These are phyloP conservation scores for Cucurbita argyrosperma DNA, from an alignment of 306 rosid species.

Conservation along the genomic window DNA sequence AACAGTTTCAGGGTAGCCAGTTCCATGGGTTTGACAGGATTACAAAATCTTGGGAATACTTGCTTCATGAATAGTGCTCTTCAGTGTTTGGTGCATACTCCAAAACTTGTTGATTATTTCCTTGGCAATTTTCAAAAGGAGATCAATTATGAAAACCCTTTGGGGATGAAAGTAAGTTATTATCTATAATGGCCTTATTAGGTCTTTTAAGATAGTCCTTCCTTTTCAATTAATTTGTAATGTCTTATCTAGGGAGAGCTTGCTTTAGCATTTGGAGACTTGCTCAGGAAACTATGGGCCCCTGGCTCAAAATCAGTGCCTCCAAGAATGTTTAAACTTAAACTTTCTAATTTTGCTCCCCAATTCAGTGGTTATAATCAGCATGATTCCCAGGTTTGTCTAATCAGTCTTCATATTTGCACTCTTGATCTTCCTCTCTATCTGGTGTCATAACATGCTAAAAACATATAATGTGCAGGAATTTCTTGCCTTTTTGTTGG, in stretches of 20 bases:
- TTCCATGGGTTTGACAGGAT: slow-evolving; percentile 64
- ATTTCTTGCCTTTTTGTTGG: slow-evolving; percentile 83
- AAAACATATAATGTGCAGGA: slow-evolving; percentile 37
- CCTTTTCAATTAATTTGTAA: neutral
- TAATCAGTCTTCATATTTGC: neutral
- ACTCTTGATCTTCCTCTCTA: slow-evolving; percentile 2
- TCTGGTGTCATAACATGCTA: slow-evolving; percentile 8
- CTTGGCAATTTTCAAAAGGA: slow-evolving; percentile 62
- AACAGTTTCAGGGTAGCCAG: slow-evolving; percentile 30
- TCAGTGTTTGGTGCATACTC: slow-evolving; percentile 79
- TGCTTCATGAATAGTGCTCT: slow-evolving; percentile 89
- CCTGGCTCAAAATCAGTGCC: slow-evolving; percentile 48
- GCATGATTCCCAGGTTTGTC: slow-evolving; percentile 85
- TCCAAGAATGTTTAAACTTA: slow-evolving; percentile 53
- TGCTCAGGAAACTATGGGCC: slow-evolving; percentile 71
- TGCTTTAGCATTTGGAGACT: slow-evolving; percentile 74
- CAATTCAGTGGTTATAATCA: slow-evolving; percentile 77
- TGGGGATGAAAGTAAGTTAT: slow-evolving; percentile 67
- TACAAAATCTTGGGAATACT: slow-evolving; percentile 87
- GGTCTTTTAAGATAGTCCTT: neutral
- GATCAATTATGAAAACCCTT: slow-evolving; percentile 61
- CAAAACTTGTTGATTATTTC: slow-evolving; percentile 63
- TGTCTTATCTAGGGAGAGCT: slow-evolving; percentile 60
- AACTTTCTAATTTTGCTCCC: slow-evolving; percentile 62
- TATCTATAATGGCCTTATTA: neutral